Percentiles rank a stretch among this genome's conserved stretches.
phyloP scores from a whole-genome alignment of 2,329 filamentous ascomycete species.

The Spiromastix sp. region DNA sequence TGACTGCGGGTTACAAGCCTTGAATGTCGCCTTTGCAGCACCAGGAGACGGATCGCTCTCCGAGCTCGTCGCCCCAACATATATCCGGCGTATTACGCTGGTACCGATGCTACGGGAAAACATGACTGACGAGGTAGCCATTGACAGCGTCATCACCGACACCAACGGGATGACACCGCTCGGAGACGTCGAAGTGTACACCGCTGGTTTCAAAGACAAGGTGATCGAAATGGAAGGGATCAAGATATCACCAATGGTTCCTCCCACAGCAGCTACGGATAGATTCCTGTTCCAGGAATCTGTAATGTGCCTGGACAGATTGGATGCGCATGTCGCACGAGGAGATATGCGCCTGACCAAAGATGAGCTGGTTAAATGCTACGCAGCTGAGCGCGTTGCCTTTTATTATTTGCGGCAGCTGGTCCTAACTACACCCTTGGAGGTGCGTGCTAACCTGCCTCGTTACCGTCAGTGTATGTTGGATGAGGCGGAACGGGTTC shows the following conservation, averaged over 20 bases:
- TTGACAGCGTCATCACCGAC: neutral
- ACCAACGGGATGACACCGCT: neutral
- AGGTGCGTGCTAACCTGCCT: neutral
- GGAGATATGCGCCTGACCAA: neutral
- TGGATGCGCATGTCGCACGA: neutral
- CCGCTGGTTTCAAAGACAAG: neutral
- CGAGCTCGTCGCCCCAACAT: neutral
- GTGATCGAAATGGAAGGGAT: slow-evolving; percentile 3
- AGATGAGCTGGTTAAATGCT: slow-evolving; percentile 2
- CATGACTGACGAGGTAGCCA: neutral
- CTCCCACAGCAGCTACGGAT: slow-evolving; percentile 5
- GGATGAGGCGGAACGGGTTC: neutral
- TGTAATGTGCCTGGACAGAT: neutral
- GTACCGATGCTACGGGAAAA: neutral
- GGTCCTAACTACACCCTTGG: neutral
- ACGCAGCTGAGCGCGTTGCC: slow-evolving; percentile 4
- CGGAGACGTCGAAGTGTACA: neutral
- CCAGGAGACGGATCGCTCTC: neutral
- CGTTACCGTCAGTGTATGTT: slow-evolving; percentile 2
- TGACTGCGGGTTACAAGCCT: neutral
- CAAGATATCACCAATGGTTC: slow-evolving; percentile 6
- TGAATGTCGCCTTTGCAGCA: neutral
- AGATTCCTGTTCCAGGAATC: neutral
- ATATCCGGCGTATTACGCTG: neutral
- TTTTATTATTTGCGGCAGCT: slow-evolving; percentile 6